Evolutionary conservation across 306 rosid species (phyloP).

Genomic region (Biancaea sappan): DNA sequence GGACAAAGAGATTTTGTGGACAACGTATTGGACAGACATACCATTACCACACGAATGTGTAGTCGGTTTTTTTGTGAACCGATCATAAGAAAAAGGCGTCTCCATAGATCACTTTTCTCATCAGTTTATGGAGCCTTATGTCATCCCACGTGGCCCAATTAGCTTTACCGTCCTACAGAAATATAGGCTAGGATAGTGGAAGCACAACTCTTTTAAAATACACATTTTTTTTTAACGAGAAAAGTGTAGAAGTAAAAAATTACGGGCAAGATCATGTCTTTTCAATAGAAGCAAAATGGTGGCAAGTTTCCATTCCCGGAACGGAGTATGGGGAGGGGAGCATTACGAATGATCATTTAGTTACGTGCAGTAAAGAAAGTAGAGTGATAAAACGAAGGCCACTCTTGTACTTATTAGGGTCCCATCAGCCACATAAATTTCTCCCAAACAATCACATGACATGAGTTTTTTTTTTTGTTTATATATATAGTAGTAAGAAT

Average conservation of each 20-base stretch:
- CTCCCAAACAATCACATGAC: not conserved
- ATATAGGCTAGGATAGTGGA: not conserved
- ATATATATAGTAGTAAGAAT: too few species aligned
- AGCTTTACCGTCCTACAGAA: not conserved
- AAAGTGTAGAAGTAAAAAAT: not conserved
- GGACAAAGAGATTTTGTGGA: not conserved
- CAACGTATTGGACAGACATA: not conserved
- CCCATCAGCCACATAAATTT: not conserved
- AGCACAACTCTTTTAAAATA: not conserved
- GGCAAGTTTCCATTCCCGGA: not conserved
- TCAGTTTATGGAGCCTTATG: not conserved
- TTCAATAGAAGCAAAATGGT: not conserved
- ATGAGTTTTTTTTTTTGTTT: too few species aligned
- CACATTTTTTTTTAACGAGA: not conserved
- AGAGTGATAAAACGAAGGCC: not conserved
- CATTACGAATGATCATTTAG: not conserved
- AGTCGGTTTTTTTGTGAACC: not conserved
- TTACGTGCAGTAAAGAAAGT: not conserved
- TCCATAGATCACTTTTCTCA: not conserved
- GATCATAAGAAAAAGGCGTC: not conserved
- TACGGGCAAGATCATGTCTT: not conserved
- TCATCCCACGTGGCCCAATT: not conserved
- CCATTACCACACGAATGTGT: slow-evolving; percentile 15
- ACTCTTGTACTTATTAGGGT: not conserved
- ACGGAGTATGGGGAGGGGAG: not conserved